phyloP scores from a whole-genome alignment of 108 stramenopile genomes.

The Conticribra guillardii region DNA sequence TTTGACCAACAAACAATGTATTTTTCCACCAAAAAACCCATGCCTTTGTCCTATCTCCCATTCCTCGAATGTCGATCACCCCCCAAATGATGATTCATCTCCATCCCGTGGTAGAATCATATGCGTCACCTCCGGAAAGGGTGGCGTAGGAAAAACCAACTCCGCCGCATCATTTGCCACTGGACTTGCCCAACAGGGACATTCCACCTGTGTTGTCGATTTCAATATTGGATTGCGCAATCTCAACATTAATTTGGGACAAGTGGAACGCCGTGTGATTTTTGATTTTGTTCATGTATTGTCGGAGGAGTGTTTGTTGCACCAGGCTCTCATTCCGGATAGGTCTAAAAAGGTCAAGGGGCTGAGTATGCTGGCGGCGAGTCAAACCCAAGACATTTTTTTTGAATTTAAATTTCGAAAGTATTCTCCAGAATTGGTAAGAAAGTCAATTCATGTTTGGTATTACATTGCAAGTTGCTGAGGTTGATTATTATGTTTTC shows the following conservation, averaged over 20 bases:
- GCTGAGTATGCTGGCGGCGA: constrained; percentile 64
- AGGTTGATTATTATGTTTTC: no score
- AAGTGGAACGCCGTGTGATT: constrained; percentile 65
- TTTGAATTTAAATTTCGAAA: no score
- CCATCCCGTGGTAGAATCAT: constrained; percentile 50
- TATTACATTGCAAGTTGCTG: no score
- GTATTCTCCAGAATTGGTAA: no score
- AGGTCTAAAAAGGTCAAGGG: constrained; percentile 46
- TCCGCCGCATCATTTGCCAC: constrained; percentile 57
- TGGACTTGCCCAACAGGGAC: constrained; percentile 51
- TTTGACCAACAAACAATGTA: no score
- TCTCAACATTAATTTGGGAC: constrained; percentile 73
- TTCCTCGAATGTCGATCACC: constrained; percentile 3
- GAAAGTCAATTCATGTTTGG: no score
- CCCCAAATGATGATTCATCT: neutral
- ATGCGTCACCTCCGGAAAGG: constrained; percentile 72
- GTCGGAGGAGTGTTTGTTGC: constrained; percentile 56
- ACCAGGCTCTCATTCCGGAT: constrained; percentile 67
- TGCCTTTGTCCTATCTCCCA: neutral
- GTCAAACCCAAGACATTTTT: constrained; percentile 72
- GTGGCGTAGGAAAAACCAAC: constrained; percentile 77
- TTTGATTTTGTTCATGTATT: constrained; percentile 76
- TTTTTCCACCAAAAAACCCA: neutral
- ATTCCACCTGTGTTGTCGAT: constrained; percentile 63
- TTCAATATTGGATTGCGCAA: constrained; percentile 76